Base-by-base conservation (phyloP, 2,329 filamentous ascomycete genomes). In the Sporothrix dimorphospora region DNA sequence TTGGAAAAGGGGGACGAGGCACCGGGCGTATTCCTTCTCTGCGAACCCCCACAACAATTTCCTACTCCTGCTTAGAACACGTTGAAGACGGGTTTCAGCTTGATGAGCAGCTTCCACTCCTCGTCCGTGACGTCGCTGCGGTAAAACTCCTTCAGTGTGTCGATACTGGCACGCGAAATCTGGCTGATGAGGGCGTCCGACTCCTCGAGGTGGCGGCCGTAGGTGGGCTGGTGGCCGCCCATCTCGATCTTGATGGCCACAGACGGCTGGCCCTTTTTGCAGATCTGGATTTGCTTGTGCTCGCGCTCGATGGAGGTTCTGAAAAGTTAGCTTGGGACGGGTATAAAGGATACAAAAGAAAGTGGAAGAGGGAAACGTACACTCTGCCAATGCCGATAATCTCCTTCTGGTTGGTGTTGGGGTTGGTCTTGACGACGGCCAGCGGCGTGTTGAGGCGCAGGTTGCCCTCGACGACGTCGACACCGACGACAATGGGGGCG, bases 191-290 rank as follows among this genome's bases (percentile, higher is more conserved):
- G 86, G 1, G 84, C 87, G 81, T 99, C 96, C 75, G 90, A 89
- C 81, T 99, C 95, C 82, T 99, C 96, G 68, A 99, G 88, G 75
- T 99, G 96, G 74, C 96, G 92, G 72, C 96, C 96, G 80, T 99
- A 99, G 73, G 92, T 89, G 19, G 96, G 97, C 85, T 99, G 96
- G 80, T 95, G 93, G 72, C 91, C 84, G 70, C 94, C 95, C 89
- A 91, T 91, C 84, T 99, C 97, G 78, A 99, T 97, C 87, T 99
- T 99, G 85, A 99, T 87, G 24, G 96, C 96, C 11, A 99, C 97
- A 1, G 94, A 97, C n/a, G 97, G 96, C 79, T 97, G 93, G 69
- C 95, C 95, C 84, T 94, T 95, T 83, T 99, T 99, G 85, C 94
- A 97, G 72, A 97, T 87, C 11, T 87, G 88, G 76, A 99, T 91